These are phyloP conservation scores for Dictyostelium citrinum DNA, from an alignment of 78 protist genomes.

Conservation along the genomic window DNA sequence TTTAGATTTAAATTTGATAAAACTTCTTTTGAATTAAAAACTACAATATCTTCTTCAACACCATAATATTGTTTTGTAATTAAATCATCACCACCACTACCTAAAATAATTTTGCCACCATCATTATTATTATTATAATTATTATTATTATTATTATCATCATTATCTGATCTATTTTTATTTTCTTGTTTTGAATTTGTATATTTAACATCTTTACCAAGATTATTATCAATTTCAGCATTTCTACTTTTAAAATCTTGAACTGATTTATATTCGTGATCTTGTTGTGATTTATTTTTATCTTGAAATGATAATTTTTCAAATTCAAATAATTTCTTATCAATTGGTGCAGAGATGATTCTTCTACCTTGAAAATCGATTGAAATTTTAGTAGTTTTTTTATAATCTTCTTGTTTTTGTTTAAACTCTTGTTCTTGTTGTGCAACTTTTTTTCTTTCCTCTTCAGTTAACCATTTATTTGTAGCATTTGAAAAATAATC, in stretches of 20 bases:
- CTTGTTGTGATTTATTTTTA: background rate
- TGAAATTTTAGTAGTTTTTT: conserved; percentile 10
- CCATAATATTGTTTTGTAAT: conserved; percentile 66
- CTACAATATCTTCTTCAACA: conserved; percentile 53
- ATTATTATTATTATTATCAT: background rate
- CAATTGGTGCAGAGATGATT: background rate
- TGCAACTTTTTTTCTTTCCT: conserved; percentile 48
- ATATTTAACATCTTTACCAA: background rate
- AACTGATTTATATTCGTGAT: background rate
- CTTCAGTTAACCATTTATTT: conserved; percentile 74
- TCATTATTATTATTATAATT: background rate
- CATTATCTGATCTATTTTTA: background rate
- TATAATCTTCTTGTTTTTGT: conserved; percentile 18
- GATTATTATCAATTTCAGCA: background rate
- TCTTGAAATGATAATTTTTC: conserved; percentile 21
- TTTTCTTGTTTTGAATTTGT: background rate
- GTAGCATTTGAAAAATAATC: conserved; percentile 62
- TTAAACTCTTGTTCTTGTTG: conserved; percentile 20
- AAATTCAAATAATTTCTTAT: background rate
- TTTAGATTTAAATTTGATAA: background rate
- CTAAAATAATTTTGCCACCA: background rate
- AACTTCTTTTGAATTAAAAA: conserved; percentile 7
- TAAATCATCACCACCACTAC: background rate
- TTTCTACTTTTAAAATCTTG: background rate
- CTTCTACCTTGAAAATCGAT: conserved; percentile 47